Conservation (phyloP, 139 green algal species). For the Tetraselmis chui region DNA sequence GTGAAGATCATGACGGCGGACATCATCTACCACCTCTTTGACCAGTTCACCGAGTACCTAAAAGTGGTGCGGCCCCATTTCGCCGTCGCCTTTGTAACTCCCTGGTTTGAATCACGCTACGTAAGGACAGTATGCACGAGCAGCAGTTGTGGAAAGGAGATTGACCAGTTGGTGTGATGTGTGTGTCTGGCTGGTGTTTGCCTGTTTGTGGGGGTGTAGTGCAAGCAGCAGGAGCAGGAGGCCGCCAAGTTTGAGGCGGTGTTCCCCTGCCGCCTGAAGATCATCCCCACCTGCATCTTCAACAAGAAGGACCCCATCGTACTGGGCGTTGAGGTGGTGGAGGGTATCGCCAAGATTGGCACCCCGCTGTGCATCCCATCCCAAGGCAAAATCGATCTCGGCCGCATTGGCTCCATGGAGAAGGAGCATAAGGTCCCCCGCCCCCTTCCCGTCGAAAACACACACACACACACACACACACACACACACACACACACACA, state of each 20-base stretch:
- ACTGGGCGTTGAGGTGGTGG: slow-evolving; percentile 81
- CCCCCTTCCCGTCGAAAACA: neutral
- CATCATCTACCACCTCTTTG: slow-evolving; percentile 99
- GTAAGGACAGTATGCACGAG: too few species aligned
- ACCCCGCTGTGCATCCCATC: slow-evolving; percentile 23
- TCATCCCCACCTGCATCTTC: slow-evolving; percentile 93
- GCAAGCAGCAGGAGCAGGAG: slow-evolving; percentile 74
- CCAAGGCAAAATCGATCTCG: slow-evolving; percentile 77
- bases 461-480: too few species aligned
- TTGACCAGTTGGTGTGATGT: neutral
- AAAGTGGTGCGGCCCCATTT: slow-evolving; percentile 31
- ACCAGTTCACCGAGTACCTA: slow-evolving; percentile 89
- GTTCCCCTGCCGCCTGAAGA: slow-evolving; percentile 86
- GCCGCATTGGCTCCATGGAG: slow-evolving; percentile 88
- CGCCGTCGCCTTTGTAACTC: too few species aligned
- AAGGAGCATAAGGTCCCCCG: slow-evolving; percentile 82
- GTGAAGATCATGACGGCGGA: slow-evolving; percentile 95
- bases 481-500: too few species aligned
- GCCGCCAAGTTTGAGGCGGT: slow-evolving; percentile 74
- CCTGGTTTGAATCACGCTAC: too few species aligned
- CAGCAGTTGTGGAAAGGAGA: too few species aligned
- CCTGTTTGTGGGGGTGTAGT: slow-evolving; percentile 3
- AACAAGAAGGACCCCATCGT: slow-evolving; percentile 98
- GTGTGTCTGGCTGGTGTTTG: neutral
- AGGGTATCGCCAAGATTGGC: slow-evolving; percentile 56